phyloP scores from a whole-genome alignment of 108 stramenopile genomes.

The Epithemia pelagica region DNA sequence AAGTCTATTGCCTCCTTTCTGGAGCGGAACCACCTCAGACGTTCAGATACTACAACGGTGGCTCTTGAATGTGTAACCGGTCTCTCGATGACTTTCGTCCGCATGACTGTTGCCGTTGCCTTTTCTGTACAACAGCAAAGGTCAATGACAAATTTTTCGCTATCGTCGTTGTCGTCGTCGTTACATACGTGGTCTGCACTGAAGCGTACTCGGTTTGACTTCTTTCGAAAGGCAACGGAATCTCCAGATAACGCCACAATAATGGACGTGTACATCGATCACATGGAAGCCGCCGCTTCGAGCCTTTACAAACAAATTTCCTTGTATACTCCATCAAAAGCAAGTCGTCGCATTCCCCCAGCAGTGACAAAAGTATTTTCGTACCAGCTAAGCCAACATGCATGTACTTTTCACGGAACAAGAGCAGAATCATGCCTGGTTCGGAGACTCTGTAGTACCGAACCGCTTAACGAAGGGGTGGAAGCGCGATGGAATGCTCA shows the following conservation, averaged over 20 bases:
- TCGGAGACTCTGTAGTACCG: conserved; percentile 25
- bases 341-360: conserved; percentile 3
- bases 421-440: conserved; percentile 34
- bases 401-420: conserved; percentile 4
- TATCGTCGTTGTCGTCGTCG: not conserved
- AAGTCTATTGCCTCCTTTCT: conserved; percentile 38
- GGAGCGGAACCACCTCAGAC: conserved; percentile 12
- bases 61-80: conserved; percentile 31
- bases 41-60: conserved; percentile 18
- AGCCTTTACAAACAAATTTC: conserved; percentile 26
- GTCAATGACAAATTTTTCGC: not conserved
- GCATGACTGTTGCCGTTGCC: not conserved
- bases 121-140: no score
- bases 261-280: conserved; percentile 42
- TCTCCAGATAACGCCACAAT: conserved; percentile 43
- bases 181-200: not conserved
- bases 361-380: conserved; percentile 5
- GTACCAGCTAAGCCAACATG: conserved; percentile 21
- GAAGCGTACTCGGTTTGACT: not conserved
- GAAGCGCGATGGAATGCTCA: conserved; percentile 42
- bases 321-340: not conserved
- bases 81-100: conserved; percentile 8
- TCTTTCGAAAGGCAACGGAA: conserved; percentile 13
- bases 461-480: conserved; percentile 38
- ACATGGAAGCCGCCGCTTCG: conserved; percentile 25